phyloP scores from a whole-genome alignment of 2,329 filamentous ascomycete genomes.

The Fusarium nelsonii region DNA sequence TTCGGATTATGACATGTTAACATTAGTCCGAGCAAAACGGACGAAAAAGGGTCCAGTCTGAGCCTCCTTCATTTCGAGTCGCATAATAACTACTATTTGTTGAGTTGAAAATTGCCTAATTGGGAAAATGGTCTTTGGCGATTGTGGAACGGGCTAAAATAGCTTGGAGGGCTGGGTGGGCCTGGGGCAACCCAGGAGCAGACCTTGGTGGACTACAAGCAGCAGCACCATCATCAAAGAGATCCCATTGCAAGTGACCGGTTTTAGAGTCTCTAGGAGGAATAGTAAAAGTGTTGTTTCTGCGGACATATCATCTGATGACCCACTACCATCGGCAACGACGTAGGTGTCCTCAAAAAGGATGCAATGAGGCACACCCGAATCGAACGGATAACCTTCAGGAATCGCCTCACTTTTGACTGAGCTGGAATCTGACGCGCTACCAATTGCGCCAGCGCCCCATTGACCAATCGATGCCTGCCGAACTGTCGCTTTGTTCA shows the following conservation, averaged over 20 bases:
- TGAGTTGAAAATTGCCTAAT: conserved; percentile 16
- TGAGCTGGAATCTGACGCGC: conserved; percentile 4
- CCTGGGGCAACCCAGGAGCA: no score
- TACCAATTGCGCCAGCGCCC: conserved; percentile 9
- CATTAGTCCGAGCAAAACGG: no score
- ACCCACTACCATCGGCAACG: background rate
- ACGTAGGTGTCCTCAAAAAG: background rate
- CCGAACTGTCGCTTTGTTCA: background rate
- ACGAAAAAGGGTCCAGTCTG: background rate
- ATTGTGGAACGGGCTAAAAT: no score
- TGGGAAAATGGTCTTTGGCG: conserved; percentile 18
- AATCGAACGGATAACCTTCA: conserved; percentile 8
- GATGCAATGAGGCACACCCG: conserved; percentile 1
- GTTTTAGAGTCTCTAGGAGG: fast-evolving
- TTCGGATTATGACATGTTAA: no score
- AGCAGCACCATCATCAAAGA: no score
- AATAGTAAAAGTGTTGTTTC: no score
- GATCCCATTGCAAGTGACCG: no score
- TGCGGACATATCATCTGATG: background rate
- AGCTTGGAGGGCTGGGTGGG: no score
- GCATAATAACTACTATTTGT: background rate
- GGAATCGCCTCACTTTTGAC: background rate
- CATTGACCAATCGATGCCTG: background rate
- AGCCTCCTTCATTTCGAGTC: background rate
- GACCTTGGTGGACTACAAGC: no score